Percentiles rank a stretch among this genome's conserved stretches.
Conservation (phyloP, 371 early-diverging fungal genomes). For the Mucor mucedo region DNA sequence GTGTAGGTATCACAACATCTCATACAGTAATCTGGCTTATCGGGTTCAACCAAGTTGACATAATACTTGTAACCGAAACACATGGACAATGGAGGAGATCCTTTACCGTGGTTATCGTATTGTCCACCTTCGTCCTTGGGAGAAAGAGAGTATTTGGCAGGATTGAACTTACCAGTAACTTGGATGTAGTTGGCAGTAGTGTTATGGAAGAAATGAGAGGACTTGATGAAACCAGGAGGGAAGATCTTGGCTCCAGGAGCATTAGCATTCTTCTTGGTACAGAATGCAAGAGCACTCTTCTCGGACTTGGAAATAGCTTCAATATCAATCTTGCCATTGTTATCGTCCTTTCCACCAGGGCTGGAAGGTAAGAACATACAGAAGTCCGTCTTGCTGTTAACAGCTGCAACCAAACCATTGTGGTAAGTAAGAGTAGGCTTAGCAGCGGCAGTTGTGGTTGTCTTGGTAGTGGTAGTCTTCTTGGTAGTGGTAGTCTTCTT, state of each 20-base stretch:
- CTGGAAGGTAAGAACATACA: conserved; percentile 38
- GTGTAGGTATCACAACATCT: conserved; percentile 31
- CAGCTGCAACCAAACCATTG: conserved; percentile 27
- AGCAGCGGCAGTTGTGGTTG: conserved; percentile 12
- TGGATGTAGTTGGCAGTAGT: conserved; percentile 39
- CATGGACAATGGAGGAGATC: conserved; percentile 32
- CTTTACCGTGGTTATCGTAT: conserved; percentile 42
- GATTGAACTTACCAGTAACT: conserved; percentile 45
- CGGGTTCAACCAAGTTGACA: conserved; percentile 37
- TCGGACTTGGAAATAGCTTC: conserved; percentile 33
- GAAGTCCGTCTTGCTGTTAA: conserved; percentile 29
- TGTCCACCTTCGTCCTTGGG: conserved; percentile 45
- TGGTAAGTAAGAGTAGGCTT: conserved; percentile 7
- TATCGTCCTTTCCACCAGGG: conserved; percentile 32
- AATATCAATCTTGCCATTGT: conserved; percentile 27
- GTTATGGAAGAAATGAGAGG: conserved; percentile 35
- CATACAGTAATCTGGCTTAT: conserved; percentile 33
- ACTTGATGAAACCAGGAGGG: conserved; percentile 36
- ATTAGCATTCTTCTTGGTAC: conserved; percentile 32
- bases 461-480: conserved; percentile 10
- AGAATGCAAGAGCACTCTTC: conserved; percentile 47
- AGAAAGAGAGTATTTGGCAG: conserved; percentile 35
- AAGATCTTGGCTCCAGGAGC: conserved; percentile 39
- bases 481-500: conserved; percentile 23
- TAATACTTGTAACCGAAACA: conserved; percentile 39